Conservation (phyloP, 2,329 filamentous ascomycete species). For the Trichoderma sp. region DNA sequence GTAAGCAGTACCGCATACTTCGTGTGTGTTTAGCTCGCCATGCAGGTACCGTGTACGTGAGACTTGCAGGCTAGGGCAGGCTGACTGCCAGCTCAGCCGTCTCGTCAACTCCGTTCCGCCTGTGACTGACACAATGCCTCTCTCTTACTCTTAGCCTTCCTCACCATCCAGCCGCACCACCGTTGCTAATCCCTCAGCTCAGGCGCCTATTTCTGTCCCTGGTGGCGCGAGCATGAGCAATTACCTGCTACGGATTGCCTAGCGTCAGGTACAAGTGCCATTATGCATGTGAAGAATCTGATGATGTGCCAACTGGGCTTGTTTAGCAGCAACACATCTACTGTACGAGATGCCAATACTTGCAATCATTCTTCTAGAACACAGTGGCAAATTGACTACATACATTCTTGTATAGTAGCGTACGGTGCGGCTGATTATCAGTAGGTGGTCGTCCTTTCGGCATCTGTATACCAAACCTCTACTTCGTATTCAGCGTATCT, state of each 20-base stretch:
- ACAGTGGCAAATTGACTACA: neutral
- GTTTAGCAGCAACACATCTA: neutral
- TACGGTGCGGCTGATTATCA: neutral
- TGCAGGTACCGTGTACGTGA: neutral
- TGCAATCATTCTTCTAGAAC: neutral
- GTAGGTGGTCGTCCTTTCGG: neutral
- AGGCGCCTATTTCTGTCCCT: neutral
- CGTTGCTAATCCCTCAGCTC: neutral
- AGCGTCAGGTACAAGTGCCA: neutral
- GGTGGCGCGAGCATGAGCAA: neutral
- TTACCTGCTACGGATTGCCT: neutral
- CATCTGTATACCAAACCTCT: neutral
- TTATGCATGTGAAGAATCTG: neutral
- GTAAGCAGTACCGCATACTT: neutral
- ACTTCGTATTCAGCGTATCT: conserved; percentile 5
- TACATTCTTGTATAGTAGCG: neutral
- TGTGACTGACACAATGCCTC: neutral
- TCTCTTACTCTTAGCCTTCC: neutral
- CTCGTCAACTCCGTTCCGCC: neutral
- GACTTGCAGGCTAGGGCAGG: neutral
- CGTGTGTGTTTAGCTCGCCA: neutral
- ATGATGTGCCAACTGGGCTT: neutral
- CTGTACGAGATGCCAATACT: neutral
- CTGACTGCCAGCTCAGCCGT: neutral
- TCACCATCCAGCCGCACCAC: conserved; percentile 12